Evolutionary conservation across 1,139 yeast genomes (phyloP).

Genomic region (Meyerozyma sp.): DNA sequence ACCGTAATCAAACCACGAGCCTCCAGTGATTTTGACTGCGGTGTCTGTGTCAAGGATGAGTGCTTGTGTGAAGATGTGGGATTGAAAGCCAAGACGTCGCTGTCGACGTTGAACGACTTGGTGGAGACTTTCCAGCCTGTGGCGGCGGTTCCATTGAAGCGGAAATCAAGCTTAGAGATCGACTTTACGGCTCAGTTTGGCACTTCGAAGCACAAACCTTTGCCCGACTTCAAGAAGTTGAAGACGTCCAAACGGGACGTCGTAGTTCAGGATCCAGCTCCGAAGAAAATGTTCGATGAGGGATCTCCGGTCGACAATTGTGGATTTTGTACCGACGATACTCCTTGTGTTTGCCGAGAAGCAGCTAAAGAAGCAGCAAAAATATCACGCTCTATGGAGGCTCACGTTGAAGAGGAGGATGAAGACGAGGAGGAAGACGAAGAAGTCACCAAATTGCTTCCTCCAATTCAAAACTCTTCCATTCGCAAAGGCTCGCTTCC

Average conservation of each 20-base stretch:
- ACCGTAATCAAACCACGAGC: constrained; percentile 9
- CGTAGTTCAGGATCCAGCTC: constrained; percentile 6
- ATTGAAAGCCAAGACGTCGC: constrained; percentile 23
- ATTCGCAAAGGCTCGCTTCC: constrained; percentile 41
- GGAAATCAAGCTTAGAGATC: constrained; percentile 34
- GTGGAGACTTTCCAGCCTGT: constrained; percentile 46
- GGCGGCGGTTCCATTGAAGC: constrained; percentile 55
- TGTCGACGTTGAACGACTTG: constrained; percentile 23
- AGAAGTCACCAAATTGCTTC: constrained; percentile 23
- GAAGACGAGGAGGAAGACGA: constrained; percentile 16
- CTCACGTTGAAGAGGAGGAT: constrained; percentile 8
- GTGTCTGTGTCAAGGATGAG: constrained; percentile 63
- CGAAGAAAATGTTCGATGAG: constrained; percentile 24
- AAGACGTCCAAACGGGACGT: constrained; percentile 6
- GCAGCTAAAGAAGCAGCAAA: constrained; percentile 60
- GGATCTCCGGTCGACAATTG: constrained; percentile 68
- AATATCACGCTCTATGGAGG: constrained; percentile 22
- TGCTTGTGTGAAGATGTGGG: constrained; percentile 71
- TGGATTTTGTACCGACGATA: constrained; percentile 89
- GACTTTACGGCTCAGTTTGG: constrained; percentile 52
- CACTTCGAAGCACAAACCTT: constrained; percentile 20
- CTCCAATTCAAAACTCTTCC: constrained; percentile 27
- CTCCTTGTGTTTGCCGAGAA: constrained; percentile 90
- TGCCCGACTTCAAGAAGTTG: constrained; percentile 36
- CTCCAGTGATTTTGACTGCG: constrained; percentile 43